phyloP scores from a whole-genome alignment of 2,329 filamentous ascomycete species.

The Helotiales sp. region DNA sequence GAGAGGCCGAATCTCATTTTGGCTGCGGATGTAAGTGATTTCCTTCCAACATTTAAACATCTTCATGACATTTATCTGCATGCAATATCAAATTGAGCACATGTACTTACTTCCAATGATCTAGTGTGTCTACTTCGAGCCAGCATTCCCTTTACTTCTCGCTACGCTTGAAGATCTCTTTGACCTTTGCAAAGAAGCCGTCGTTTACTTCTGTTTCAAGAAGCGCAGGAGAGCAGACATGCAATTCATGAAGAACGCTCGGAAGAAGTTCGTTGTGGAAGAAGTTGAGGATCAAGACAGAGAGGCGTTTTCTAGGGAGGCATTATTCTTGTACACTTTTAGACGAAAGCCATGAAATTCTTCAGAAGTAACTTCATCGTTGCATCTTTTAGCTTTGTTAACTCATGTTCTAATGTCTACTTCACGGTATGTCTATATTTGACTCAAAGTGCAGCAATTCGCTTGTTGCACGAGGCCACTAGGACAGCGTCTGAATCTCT shows the following conservation, averaged over 20 bases:
- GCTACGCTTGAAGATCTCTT: constrained; percentile 78
- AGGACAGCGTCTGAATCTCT: not conserved
- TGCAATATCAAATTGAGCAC: not conserved
- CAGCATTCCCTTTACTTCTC: constrained; percentile 87
- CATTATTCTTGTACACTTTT: constrained; percentile 66
- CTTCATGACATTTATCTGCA: too few species aligned
- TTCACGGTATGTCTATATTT: not conserved
- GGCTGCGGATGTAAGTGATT: constrained; percentile 69
- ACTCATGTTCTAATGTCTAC: not conserved
- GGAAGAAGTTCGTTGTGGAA: constrained; percentile 67
- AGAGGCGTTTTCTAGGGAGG: constrained; percentile 60
- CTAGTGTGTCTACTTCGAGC: constrained; percentile 90
- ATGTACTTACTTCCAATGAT: not conserved
- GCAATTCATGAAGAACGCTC: constrained; percentile 74
- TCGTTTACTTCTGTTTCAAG: constrained; percentile 90
- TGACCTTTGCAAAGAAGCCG: constrained; percentile 68
- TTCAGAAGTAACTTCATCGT: not conserved
- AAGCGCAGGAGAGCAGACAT: constrained; percentile 82
- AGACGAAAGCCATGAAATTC: constrained; percentile 45
- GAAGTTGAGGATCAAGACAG: constrained; percentile 67
- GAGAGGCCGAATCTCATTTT: constrained; percentile 78
- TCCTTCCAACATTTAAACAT: too few species aligned
- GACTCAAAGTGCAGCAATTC: not conserved
- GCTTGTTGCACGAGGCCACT: not conserved
- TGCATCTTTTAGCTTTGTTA: not conserved